A percentile compares a stretch with the other conserved stretches of the same genome.
These are phyloP conservation scores for Uronychia setigera DNA, from an alignment of 73 alveolate genomes.

Conservation along the genomic window DNA sequence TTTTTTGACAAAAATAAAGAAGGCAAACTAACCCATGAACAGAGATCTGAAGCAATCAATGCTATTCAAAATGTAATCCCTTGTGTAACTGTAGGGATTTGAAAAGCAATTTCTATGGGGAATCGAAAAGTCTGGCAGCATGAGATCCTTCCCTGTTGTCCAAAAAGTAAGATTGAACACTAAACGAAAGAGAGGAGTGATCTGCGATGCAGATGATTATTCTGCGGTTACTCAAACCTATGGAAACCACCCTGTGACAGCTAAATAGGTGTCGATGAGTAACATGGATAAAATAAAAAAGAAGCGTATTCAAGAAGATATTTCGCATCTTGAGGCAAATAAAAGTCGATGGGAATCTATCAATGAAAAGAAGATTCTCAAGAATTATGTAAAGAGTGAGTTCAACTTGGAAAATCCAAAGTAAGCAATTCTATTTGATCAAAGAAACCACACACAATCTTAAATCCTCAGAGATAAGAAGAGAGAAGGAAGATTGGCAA, in stretches of 20 bases:
- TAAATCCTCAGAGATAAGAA: background rate
- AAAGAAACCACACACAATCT: background rate
- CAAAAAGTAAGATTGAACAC: constrained; percentile 15
- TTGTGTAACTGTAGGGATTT: constrained; percentile 41
- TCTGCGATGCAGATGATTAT: constrained; percentile 82
- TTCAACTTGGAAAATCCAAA: constrained; percentile 8
- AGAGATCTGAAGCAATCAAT: constrained; percentile 74
- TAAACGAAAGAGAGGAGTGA: constrained; percentile 70
- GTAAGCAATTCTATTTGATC: no score
- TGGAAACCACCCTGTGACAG: constrained; percentile 74
- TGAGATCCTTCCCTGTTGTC: constrained; percentile 67
- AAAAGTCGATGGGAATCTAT: background rate
- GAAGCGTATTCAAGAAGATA: constrained; percentile 55
- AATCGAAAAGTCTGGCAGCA: constrained; percentile 79
- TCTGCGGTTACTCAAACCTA: constrained; percentile 73
- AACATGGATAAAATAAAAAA: constrained; percentile 55
- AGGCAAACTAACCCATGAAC: constrained; percentile 82
- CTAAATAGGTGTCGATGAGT: constrained; percentile 40
- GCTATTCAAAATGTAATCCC: constrained; percentile 58
- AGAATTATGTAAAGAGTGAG: background rate
- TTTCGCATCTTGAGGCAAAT: constrained; percentile 17
- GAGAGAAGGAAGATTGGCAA: constrained; percentile 54
- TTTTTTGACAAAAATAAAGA: constrained; percentile 82
- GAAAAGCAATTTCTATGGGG: constrained; percentile 90
- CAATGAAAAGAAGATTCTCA: background rate